Conservation (phyloP, 306 rosid genomes). For the Cucumis cinereus region DNA sequence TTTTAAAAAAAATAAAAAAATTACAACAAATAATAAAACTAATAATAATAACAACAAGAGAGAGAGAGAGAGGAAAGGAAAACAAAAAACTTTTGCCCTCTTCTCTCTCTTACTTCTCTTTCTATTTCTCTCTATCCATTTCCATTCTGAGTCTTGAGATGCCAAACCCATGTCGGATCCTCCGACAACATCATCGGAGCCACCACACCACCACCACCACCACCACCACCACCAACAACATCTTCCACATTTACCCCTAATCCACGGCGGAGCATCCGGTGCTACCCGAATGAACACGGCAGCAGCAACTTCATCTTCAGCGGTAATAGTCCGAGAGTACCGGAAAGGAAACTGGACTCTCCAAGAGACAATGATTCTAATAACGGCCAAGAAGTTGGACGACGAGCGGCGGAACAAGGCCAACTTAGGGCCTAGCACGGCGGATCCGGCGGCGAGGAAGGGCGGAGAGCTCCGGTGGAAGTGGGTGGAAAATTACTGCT, state of each 20-base stretch:
- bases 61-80: background rate
- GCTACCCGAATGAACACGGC: conserved; percentile 12
- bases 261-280: conserved; percentile 1
- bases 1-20: background rate
- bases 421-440: background rate
- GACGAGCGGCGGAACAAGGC: conserved; percentile 34
- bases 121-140: conserved; percentile 1
- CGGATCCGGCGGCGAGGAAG: background rate
- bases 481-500: conserved; percentile 66
- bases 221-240: conserved; percentile 12
- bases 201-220: conserved; percentile 20
- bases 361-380: conserved; percentile 42
- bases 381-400: conserved; percentile 44
- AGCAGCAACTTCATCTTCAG: background rate
- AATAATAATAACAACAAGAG: background rate
- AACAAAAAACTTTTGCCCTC: background rate
- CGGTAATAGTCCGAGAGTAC: conserved; percentile 28
- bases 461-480: conserved; percentile 54
- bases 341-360: conserved; percentile 60
- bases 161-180: conserved; percentile 50
- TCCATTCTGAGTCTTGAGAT: conserved; percentile 8
- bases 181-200: conserved; percentile 32
- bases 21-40: background rate
- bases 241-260: background rate
- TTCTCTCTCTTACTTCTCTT: background rate